Conservation (phyloP, 2,329 filamentous ascomycete species). For the Phialemonium atrogriseum region DNA sequence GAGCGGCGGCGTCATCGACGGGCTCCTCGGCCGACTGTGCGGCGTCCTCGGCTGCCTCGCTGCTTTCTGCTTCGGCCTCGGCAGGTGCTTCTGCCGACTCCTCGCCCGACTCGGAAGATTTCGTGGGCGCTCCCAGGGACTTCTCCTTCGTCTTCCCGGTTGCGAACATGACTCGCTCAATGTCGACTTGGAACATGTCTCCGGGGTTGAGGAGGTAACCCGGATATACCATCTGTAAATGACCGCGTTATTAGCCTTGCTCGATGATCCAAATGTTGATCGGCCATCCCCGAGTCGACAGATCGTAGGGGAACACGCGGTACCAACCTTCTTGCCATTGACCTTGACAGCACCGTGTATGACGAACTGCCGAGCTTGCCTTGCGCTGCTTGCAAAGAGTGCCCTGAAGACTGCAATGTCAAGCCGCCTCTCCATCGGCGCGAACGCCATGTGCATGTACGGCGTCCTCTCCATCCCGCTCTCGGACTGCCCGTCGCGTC, state of each 20-base stretch:
- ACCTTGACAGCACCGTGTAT: constrained; percentile 90
- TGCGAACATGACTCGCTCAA: constrained; percentile 79
- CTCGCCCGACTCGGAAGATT: constrained; percentile 8
- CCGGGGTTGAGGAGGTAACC: constrained; percentile 93
- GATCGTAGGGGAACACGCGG: too few species aligned
- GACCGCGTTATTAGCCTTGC: too few species aligned
- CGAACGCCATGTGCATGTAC: constrained; percentile 95
- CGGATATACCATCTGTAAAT: constrained; percentile 75
- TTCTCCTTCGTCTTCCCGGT: constrained; percentile 65
- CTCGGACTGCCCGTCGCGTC: constrained; percentile 33
- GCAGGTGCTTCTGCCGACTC: constrained; percentile 14
- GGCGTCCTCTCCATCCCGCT: constrained; percentile 50
- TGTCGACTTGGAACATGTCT: constrained; percentile 95
- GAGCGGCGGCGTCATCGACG: constrained; percentile 11
- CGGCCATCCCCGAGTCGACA: too few species aligned
- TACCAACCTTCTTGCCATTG: constrained; percentile 82
- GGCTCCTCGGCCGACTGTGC: constrained; percentile 14
- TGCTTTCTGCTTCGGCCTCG: constrained; percentile 9
- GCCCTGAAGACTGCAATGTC: constrained; percentile 94
- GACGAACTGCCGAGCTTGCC: constrained; percentile 90
- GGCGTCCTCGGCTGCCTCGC: constrained; percentile 13
- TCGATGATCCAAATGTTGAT: too few species aligned
- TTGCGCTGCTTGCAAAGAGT: constrained; percentile 85
- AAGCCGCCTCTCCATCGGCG: constrained; percentile 79
- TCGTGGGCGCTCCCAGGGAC: constrained; percentile 4